These are phyloP conservation scores for Eustoma russellianum DNA, from an alignment of 257 asterid genomes.

Conservation along the genomic window DNA sequence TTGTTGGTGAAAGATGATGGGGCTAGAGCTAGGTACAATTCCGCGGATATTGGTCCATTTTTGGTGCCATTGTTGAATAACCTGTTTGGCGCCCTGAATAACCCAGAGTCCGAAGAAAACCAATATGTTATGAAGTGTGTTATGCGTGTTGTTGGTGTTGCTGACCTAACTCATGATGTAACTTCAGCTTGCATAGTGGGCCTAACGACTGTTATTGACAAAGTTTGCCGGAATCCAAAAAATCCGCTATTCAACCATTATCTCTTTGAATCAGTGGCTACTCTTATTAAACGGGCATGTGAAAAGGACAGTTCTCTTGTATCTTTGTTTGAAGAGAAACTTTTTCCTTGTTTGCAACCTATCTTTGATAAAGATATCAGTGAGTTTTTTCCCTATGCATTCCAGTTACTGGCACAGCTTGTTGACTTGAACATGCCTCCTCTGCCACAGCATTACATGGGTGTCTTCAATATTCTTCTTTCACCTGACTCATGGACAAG, in stretches of 20 bases:
- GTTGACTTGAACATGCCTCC: constrained; percentile 70
- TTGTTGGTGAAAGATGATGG: constrained; percentile 81
- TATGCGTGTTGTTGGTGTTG: constrained; percentile 88
- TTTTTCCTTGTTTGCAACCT: constrained; percentile 62
- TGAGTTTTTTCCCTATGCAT: constrained; percentile 88
- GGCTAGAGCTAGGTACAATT: constrained; percentile 58
- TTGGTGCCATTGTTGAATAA: constrained; percentile 60
- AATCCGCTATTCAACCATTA: constrained; percentile 77
- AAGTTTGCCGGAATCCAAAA: constrained; percentile 82
- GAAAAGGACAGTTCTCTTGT: constrained; percentile 52
- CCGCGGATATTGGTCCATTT: constrained; percentile 60
- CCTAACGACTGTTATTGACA: constrained; percentile 49
- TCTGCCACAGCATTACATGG: constrained; percentile 58
- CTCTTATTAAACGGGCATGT: constrained; percentile 45
- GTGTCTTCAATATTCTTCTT: constrained; percentile 67
- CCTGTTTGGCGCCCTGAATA: constrained; percentile 76
- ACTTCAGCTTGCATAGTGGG: constrained; percentile 78
- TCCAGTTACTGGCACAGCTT: constrained; percentile 90
- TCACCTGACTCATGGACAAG: constrained; percentile 78
- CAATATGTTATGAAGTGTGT: constrained; percentile 95
- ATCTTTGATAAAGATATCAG: constrained; percentile 58
- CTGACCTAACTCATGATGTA: constrained; percentile 59
- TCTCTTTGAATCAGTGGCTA: constrained; percentile 81
- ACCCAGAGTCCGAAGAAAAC: constrained; percentile 94
- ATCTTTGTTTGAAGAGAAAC: constrained; percentile 64